phyloP scores from a whole-genome alignment of 164 flowering plant species.

The grape (Vitis vinifera) region DNA sequence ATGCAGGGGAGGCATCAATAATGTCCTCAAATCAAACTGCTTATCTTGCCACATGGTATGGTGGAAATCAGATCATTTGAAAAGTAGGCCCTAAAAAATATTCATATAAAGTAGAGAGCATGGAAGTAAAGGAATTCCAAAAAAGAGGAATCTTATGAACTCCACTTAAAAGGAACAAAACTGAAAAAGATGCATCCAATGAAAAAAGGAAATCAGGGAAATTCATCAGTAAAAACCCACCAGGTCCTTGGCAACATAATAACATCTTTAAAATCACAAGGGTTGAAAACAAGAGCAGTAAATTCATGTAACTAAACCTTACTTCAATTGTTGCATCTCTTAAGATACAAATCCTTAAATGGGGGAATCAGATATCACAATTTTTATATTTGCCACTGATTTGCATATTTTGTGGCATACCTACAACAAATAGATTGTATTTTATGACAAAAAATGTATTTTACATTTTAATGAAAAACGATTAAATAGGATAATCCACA shows the following conservation, averaged over 20 bases:
- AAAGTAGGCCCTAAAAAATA: neutral
- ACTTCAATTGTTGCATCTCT: neutral
- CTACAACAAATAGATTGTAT: neutral
- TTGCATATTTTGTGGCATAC: neutral
- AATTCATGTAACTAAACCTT: neutral
- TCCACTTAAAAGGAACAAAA: neutral
- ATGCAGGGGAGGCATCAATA: constrained; percentile 69
- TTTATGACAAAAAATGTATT: neutral
- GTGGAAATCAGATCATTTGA: constrained; percentile 13
- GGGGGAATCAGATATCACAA: neutral
- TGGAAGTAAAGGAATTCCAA: neutral
- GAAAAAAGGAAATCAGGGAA: neutral
- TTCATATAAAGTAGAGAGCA: constrained; percentile 4
- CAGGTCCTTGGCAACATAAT: neutral
- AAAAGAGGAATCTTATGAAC: neutral
- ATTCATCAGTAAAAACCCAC: neutral
- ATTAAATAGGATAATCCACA: neutral
- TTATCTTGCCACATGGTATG: constrained; percentile 33
- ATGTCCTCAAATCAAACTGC: constrained; percentile 29
- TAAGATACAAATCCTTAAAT: neutral
- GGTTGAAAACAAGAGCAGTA: neutral
- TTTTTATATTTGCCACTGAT: neutral
- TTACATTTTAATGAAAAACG: neutral
- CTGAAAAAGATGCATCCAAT: neutral
- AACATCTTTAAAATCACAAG: constrained; percentile 6